phyloP scores from a whole-genome alignment of 2,329 filamentous ascomycete species.

The Botrytis fragariae region DNA sequence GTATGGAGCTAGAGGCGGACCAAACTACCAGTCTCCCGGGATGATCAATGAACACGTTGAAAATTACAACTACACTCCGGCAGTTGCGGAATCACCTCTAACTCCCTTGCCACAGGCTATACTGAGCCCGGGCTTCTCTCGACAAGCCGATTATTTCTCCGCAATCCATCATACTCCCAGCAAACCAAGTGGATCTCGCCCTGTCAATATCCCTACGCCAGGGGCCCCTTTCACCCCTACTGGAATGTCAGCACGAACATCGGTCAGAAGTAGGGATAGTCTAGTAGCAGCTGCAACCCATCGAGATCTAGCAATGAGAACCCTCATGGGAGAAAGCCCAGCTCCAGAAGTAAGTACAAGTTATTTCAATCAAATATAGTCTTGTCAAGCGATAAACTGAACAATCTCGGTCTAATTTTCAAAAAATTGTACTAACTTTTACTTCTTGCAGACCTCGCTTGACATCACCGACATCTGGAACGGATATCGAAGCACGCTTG shows the following conservation, averaged over 20 bases:
- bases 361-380: background rate
- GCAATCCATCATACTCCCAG: background rate
- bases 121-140: background rate
- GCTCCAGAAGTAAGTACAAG: slow-evolving; percentile 5
- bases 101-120: background rate
- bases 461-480: background rate
- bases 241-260: background rate
- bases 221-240: background rate
- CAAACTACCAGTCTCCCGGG: background rate
- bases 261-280: background rate
- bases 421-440: background rate
- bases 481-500: background rate
- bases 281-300: background rate
- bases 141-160: background rate
- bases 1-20: background rate
- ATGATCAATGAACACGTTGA: background rate
- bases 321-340: background rate
- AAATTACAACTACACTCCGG: background rate
- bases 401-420: background rate
- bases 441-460: background rate
- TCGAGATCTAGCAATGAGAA: slow-evolving; percentile 1
- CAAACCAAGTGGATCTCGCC: background rate
- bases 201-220: too few species aligned
- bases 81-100: background rate
- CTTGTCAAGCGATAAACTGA: background rate